phyloP scores from a whole-genome alignment of 2,329 filamentous ascomycete genomes.

The Xylaria sp. region DNA sequence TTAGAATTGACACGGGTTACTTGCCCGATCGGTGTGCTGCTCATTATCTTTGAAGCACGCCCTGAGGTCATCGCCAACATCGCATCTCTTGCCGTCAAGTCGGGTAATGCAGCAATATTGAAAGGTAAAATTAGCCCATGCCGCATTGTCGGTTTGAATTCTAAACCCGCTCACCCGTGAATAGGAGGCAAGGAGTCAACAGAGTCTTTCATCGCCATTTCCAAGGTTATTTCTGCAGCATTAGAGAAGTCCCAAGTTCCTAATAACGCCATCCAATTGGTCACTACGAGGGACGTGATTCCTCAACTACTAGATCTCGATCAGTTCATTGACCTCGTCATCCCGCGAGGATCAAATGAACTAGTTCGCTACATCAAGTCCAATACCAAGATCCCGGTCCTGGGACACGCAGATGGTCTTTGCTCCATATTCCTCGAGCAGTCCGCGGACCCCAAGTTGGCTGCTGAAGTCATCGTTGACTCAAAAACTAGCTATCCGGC shows the following conservation, averaged over 20 bases:
- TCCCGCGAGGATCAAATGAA: conserved; percentile 90
- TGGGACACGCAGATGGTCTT: conserved; percentile 94
- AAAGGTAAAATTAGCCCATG: conserved; percentile 68
- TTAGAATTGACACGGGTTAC: conserved; percentile 87
- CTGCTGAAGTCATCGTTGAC: conserved; percentile 82
- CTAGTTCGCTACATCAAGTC: conserved; percentile 90
- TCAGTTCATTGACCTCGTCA: conserved; percentile 90
- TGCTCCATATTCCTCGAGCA: conserved; percentile 87
- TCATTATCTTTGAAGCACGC: conserved; percentile 98
- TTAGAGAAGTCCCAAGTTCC: conserved; percentile 79
- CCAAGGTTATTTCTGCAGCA: conserved; percentile 82
- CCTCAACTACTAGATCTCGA: conserved; percentile 88
- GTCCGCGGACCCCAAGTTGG: conserved; percentile 78
- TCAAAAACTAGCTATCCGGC: conserved; percentile 95
- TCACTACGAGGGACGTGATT: conserved; percentile 91
- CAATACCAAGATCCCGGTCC: conserved; percentile 91
- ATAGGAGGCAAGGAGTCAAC: conserved; percentile 93
- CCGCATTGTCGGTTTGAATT: not conserved
- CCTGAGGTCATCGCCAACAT: conserved; percentile 99
- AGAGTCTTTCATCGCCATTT: conserved; percentile 93
- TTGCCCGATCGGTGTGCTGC: conserved; percentile 94
- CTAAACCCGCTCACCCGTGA: not conserved
- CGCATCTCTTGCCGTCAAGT: conserved; percentile 93
- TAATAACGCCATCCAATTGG: conserved; percentile 88
- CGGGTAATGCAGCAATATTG: conserved; percentile 94